phyloP scores from a whole-genome alignment of 352 stramenopile species.

The Aphanomyces invadans region DNA sequence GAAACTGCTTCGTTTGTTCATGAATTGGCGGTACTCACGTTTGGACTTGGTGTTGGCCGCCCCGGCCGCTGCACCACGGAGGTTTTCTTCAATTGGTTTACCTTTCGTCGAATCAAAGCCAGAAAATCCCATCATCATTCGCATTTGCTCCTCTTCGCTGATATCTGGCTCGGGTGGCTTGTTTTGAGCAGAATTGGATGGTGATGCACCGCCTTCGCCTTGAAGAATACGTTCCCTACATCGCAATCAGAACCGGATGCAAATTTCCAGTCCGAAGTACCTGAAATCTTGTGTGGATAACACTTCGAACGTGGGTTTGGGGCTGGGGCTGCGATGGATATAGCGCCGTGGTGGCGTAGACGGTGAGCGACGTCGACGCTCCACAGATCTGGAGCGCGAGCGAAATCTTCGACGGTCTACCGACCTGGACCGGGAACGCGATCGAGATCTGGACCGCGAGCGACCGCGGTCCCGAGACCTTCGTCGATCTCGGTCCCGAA shows the following conservation, averaged over 20 bases:
- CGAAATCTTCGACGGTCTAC: no score
- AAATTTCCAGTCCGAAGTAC: conserved; percentile 6
- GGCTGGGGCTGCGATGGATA: conserved; percentile 24
- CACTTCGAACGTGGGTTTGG: conserved; percentile 1
- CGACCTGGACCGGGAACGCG: conserved; percentile 2
- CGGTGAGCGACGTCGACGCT: neutral
- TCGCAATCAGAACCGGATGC: neutral
- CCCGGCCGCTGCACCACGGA: conserved; percentile 64
- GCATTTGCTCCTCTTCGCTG: conserved; percentile 81
- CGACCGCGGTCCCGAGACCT: conserved; percentile 28
- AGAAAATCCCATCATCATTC: conserved; percentile 75
- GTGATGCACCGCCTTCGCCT: conserved; percentile 10
- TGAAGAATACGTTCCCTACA: conserved; percentile 23
- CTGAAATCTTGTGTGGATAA: conserved; percentile 19
- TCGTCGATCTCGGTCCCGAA: conserved; percentile 27
- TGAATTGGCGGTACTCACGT: conserved; percentile 95
- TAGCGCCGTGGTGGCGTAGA: neutral
- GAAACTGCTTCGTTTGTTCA: conserved; percentile 84
- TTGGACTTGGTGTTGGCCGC: conserved; percentile 84
- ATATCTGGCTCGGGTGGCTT: conserved; percentile 28
- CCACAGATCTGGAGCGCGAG: neutral
- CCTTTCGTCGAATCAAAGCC: conserved; percentile 93
- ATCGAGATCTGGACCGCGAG: conserved; percentile 25
- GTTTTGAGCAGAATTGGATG: neutral
- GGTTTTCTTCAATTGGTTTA: conserved; percentile 89